These are phyloP conservation scores for Trichoderma pleuroti DNA, from an alignment of 2,329 filamentous ascomycete species.

Conservation along the genomic window DNA sequence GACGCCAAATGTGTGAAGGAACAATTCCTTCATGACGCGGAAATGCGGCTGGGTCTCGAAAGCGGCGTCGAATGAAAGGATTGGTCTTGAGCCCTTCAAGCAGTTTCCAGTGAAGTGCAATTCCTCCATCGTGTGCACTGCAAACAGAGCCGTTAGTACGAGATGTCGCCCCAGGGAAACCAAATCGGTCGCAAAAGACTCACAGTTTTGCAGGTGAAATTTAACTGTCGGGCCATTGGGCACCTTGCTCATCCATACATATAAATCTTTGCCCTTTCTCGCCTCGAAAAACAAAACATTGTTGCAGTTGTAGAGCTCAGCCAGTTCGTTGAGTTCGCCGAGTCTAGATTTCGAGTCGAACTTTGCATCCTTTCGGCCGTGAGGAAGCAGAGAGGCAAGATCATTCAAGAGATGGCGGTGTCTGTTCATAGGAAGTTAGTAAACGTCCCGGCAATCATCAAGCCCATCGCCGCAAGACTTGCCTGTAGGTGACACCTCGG, in stretches of 20 bases:
- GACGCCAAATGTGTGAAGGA: conserved; percentile 87
- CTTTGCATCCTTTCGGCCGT: conserved; percentile 91
- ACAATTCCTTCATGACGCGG: conserved; percentile 80
- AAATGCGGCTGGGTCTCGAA: conserved; percentile 83
- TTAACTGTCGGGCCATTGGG: conserved; percentile 64
- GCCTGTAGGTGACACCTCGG: conserved; percentile 86
- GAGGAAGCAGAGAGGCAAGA: conserved; percentile 81
- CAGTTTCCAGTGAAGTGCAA: conserved; percentile 96
- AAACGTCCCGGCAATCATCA: neutral
- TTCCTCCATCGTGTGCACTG: conserved; percentile 94
- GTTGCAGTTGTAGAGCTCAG: conserved; percentile 85
- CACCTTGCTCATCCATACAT: conserved; percentile 87
- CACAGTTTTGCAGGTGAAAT: conserved; percentile 75
- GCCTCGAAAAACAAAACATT: conserved; percentile 95
- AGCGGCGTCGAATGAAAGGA: conserved; percentile 84
- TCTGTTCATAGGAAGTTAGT: conserved; percentile 35
- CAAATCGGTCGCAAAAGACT: conserved; percentile 27
- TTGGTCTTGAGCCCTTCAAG: conserved; percentile 83
- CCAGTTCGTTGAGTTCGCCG: conserved; percentile 72
- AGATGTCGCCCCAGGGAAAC: neutral
- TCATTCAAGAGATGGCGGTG: conserved; percentile 84
- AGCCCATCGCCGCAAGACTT: conserved; percentile 20
- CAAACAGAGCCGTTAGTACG: conserved; percentile 24
- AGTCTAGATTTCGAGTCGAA: conserved; percentile 93
- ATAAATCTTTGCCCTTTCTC: conserved; percentile 89